Base-by-base conservation (phyloP, 1,284 basidiomycete species). In the Gymnopus androsaceus region DNA sequence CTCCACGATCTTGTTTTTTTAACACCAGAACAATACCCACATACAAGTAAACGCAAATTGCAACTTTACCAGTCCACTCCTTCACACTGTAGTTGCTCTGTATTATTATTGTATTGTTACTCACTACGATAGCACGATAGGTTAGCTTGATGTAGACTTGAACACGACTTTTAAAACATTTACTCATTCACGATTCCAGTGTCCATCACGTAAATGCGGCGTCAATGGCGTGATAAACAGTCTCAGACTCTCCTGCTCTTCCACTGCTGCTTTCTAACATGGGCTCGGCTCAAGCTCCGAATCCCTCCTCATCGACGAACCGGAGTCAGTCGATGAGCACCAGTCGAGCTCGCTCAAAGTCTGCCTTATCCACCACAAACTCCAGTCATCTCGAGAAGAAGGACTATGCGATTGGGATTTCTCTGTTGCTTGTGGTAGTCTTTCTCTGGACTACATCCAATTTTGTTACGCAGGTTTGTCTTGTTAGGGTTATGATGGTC, bases 381-480 rank as follows among this genome's bases (percentile, higher is more conserved):
- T 27, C 42, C 2, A 36, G 28, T 37, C 47, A 52, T 28, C 54
- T 36, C 28, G 27, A 34, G 6, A 72, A 69, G 61, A 77, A 67
- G 51, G 77, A 88, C 60, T 94, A 92, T 72, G 67, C 81, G 50
- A 66, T 85, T 49, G 93, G 93, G 53, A 84, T 95, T 48, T 71
- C 75, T 34, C 76, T 95, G 27, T 79, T 95, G 21, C 70, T 94
- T 4, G 63, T 87, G 41, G 94, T 96, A 47, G 92, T 95, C 44
- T 64, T 94, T 23, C 81, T 95, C 12, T 96, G 94, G 94, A 95
- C 88, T 15, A 73, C 77, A 9, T 87, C 86, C 40, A 91, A 86
- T 68, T 92, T 91, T 64, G 72, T 92, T 31, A 92, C 89, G 11
- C 89, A 92, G 79, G 90, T 87, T 11, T n/a, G 25, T 44, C 23